A percentile compares a stretch with the other conserved stretches of the same genome.
phyloP scores from a whole-genome alignment of 371 early-diverging fungal genomes.

The Apophysomyces sp. region DNA sequence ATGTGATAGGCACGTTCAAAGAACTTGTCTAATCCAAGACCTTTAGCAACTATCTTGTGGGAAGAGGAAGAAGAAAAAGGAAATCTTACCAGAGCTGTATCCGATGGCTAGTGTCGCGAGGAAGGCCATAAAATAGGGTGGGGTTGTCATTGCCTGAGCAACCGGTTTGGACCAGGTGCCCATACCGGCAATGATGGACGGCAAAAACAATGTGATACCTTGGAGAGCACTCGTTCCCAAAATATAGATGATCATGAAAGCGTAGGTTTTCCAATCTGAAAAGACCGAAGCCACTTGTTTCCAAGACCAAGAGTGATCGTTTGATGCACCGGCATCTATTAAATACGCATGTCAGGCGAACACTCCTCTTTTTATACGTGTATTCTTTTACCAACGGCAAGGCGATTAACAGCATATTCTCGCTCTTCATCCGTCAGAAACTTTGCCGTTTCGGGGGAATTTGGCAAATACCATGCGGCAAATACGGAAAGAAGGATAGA shows the following conservation, averaged over 20 bases:
- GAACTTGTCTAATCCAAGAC: conserved; percentile 10
- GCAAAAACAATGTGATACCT: conserved; percentile 42
- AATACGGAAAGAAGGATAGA: conserved; percentile 39
- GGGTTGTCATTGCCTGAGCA: conserved; percentile 35
- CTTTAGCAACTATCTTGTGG: too few relatives aligned
- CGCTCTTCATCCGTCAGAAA: conserved; percentile 59
- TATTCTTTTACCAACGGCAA: conserved; percentile 27
- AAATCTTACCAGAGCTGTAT: conserved; percentile 32
- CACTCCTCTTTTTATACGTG: not conserved
- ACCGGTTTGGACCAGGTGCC: conserved; percentile 37
- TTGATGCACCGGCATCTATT: conserved; percentile 39
- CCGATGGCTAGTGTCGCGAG: conserved; percentile 21
- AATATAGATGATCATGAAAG: conserved; percentile 38
- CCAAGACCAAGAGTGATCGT: conserved; percentile 48
- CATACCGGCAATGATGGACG: conserved; percentile 37
- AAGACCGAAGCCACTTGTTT: conserved; percentile 35
- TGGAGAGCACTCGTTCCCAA: conserved; percentile 39
- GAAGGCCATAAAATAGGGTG: conserved; percentile 32
- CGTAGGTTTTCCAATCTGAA: conserved; percentile 41
- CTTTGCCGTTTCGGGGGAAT: conserved; percentile 51
- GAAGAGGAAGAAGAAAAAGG: too few relatives aligned
- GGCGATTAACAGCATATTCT: conserved; percentile 40
- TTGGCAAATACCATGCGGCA: conserved; percentile 51
- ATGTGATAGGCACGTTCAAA: conserved; percentile 38
- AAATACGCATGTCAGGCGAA: not conserved